These are phyloP conservation scores for Epichloe sibirici DNA, from an alignment of 2,329 filamentous ascomycete species.

Conservation along the genomic window DNA sequence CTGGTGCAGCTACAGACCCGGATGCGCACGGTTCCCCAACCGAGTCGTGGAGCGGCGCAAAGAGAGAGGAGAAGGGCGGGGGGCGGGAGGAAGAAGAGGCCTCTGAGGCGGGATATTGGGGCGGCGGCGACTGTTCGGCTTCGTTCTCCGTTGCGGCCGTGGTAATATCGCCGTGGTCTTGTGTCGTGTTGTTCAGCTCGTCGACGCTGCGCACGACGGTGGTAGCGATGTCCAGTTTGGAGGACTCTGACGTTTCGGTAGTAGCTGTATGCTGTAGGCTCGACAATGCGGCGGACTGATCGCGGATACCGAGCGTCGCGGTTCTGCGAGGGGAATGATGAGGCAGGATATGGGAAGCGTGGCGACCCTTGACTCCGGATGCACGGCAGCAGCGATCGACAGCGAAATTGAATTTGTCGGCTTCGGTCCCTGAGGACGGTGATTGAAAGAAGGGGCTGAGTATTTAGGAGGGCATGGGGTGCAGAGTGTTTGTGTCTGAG, in stretches of 20 bases:
- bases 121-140: conserved; percentile 39
- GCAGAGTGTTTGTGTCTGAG: no score
- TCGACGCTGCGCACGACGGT: conserved; percentile 15
- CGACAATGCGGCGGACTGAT: conserved; percentile 27
- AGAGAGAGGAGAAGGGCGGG: conserved; percentile 53
- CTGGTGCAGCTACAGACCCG: conserved; percentile 37
- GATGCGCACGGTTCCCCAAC: conserved; percentile 22
- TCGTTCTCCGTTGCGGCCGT: conserved; percentile 14
- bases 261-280: conserved; percentile 19
- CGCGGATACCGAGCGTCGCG: conserved; percentile 10
- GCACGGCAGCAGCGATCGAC: neutral
- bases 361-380: neutral
- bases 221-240: conserved; percentile 19
- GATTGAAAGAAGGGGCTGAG: neutral
- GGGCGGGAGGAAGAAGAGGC: conserved; percentile 39
- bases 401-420: neutral
- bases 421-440: neutral
- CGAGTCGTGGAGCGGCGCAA: conserved; percentile 28
- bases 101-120: conserved; percentile 46
- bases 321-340: neutral
- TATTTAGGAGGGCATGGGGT: neutral
- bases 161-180: conserved; percentile 12
- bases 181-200: conserved; percentile 10
- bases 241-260: conserved; percentile 24
- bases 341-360: neutral